Conservation (phyloP, 495 filamentous ascomycete genomes). For the Tetracladium marchalianum region DNA sequence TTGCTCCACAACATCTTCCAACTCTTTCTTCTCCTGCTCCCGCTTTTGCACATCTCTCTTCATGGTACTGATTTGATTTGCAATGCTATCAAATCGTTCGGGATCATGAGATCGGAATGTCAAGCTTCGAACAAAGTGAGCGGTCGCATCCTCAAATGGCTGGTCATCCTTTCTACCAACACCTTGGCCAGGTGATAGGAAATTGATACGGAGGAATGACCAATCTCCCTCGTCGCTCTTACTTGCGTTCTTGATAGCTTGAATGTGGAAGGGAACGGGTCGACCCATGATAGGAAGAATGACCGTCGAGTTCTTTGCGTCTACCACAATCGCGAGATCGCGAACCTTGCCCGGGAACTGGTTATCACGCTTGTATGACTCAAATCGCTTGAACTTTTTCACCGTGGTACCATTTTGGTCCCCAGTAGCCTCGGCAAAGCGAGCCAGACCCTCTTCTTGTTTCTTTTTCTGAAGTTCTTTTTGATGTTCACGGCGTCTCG, state of each 20-base stretch:
- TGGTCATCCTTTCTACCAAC: slow-evolving; percentile 97
- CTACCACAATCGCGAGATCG: slow-evolving; percentile 80
- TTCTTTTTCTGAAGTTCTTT: slow-evolving; percentile 82
- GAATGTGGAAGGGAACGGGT: slow-evolving; percentile 97
- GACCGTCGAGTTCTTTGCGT: slow-evolving; percentile 80
- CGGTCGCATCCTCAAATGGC: slow-evolving; percentile 91
- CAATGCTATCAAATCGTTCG: slow-evolving; percentile 77
- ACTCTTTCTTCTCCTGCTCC: slow-evolving; percentile 97
- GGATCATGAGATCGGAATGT: slow-evolving; percentile 88
- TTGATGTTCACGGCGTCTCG: slow-evolving; percentile 81
- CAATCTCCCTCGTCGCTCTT: slow-evolving; percentile 92
- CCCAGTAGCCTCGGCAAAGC: slow-evolving; percentile 70
- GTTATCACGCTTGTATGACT: slow-evolving; percentile 97
- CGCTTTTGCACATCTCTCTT: slow-evolving; percentile 82
- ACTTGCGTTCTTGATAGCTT: slow-evolving; percentile 96
- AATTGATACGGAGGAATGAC: slow-evolving; percentile 91
- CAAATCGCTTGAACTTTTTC: slow-evolving; percentile 97
- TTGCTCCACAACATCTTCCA: slow-evolving; percentile 99
- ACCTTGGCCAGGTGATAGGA: slow-evolving; percentile 93
- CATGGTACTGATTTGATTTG: slow-evolving; percentile 82
- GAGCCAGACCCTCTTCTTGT: slow-evolving; percentile 73
- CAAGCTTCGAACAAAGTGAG: slow-evolving; percentile 90
- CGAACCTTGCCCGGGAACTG: slow-evolving; percentile 76
- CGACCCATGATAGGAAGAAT: slow-evolving; percentile 95
- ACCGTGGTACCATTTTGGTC: slow-evolving; percentile 82